A percentile compares a stretch with the other conserved stretches of the same genome.
Conservation (phyloP, 139 green algal genomes). For the Coelastrella sp. region DNA sequence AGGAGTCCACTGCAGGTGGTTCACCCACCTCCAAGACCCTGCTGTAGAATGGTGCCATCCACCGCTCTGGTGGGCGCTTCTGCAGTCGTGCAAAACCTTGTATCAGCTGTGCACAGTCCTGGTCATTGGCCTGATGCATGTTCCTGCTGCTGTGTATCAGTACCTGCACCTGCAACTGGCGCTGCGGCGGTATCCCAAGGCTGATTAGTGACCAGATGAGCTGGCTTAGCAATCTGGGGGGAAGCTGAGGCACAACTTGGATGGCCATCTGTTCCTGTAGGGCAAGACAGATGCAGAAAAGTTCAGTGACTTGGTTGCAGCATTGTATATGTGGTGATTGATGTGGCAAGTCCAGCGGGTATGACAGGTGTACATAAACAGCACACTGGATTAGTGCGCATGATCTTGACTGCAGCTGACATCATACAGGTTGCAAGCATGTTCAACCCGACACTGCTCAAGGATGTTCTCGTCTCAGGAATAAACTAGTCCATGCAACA, state of each 20-base stretch:
- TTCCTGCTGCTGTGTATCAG: neutral
- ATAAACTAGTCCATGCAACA: too few species aligned
- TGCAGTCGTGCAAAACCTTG: neutral
- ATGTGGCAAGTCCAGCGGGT: too few species aligned
- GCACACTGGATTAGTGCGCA: neutral
- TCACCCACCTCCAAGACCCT: neutral
- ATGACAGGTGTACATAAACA: neutral
- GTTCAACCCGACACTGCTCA: too few species aligned
- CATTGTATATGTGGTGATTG: too few species aligned
- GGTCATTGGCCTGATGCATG: conserved; percentile 3
- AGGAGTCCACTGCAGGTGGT: neutral
- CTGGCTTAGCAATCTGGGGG: neutral
- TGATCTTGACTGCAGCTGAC: too few species aligned
- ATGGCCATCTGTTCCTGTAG: conserved; percentile 4
- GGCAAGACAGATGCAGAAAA: neutral
- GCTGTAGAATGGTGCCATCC: neutral
- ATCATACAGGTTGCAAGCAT: too few species aligned
- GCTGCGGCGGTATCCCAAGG: neutral
- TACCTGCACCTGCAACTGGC: neutral
- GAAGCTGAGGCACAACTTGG: neutral
- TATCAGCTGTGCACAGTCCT: conserved; percentile 26
- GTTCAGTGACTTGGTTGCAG: neutral
- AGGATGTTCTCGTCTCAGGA: too few species aligned
- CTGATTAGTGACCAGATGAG: conserved; percentile 2
- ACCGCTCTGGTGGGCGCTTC: neutral